Base-by-base conservation (phyloP, 2,329 filamentous ascomycete species). In the Trichoderma gracile region DNA sequence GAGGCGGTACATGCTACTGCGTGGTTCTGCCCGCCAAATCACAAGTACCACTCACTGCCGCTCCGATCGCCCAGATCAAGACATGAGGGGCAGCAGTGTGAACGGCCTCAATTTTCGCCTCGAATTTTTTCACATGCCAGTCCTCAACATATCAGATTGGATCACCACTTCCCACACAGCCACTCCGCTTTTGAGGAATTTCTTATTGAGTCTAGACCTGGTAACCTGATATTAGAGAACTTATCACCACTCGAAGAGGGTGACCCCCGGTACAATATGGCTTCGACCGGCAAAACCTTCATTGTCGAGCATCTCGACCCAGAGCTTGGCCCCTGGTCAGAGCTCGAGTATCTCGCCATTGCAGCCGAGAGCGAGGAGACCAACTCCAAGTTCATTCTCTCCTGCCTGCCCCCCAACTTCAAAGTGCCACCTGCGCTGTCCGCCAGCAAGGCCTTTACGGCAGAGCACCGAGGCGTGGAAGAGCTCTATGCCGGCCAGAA, bases 261-360 rank as follows among this genome's bases (percentile, higher is more conserved):
- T 5, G 2, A 17, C n/a, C 47, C 30, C 8, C 27, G 9, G 27
- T 40, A 21, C 5, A 65, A 55, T 6, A 82, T 82, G 79, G 71
- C 77, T 21, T 67, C 74, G 47, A 69, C 68, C 19, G 75, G 76
- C 69, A 91, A 93, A 78, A 93, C 88, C 49, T 97, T 95, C 79
- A 91, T 98, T 72, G 93, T 98, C 71, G 94, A 98, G 81, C 94
- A 99, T 78, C 88, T 99, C 69, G 95, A 99, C 79, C 89, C 91
- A 46, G 95, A 99, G 78, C 84, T 99, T 33, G 95, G 96, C 40
- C 86, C 87, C 46, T 99, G 95, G 95, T 98, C 95, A 25, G 88
- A 92, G 68, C 86, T 98, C 60, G 95, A 99, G 80, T 99, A 99
- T 80, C 81, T 87, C 63, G 86, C 90, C 73, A 97, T 99, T 75